Conservation (phyloP, 176 grass and related monocot genomes). For the Triticum monococcum region DNA sequence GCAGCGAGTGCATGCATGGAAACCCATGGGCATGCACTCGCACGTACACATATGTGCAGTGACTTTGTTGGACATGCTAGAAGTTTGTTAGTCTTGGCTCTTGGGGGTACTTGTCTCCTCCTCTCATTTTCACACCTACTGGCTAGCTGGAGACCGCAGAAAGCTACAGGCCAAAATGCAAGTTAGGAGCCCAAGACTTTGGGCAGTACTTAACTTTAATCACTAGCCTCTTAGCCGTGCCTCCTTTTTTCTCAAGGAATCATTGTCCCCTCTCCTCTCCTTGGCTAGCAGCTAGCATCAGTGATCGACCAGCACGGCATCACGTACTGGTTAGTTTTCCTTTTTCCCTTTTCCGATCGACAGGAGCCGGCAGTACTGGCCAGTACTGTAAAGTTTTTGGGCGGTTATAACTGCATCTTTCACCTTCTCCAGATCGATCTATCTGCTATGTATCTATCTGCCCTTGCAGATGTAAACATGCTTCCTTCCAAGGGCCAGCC, state of each 20-base stretch:
- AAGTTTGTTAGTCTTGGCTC: neutral
- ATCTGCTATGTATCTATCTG: neutral
- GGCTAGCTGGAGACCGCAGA: neutral
- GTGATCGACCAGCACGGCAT: neutral
- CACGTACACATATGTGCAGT: neutral
- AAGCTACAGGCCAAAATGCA: neutral
- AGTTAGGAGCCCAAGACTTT: constrained; percentile 19
- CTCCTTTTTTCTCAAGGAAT: constrained; percentile 18
- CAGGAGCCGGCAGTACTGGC: neutral
- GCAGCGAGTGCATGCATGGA: neutral
- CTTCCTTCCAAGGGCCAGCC: constrained; percentile 15
- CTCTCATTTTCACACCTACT: neutral
- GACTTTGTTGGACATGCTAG: neutral
- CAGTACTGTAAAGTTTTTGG: constrained; percentile 12
- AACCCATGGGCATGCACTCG: neutral
- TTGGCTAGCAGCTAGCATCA: neutral
- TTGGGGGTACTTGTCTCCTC: neutral
- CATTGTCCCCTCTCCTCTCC: neutral
- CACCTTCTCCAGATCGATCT: neutral
- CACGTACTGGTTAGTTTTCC: neutral
- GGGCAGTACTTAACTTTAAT: neutral
- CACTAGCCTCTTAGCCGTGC: neutral
- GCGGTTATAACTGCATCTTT: neutral
- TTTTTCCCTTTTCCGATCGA: neutral
- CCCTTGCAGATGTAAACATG: neutral